Evolutionary conservation across 2,329 filamentous ascomycete species (phyloP).

Genomic region (Fusarium tricinctum): DNA sequence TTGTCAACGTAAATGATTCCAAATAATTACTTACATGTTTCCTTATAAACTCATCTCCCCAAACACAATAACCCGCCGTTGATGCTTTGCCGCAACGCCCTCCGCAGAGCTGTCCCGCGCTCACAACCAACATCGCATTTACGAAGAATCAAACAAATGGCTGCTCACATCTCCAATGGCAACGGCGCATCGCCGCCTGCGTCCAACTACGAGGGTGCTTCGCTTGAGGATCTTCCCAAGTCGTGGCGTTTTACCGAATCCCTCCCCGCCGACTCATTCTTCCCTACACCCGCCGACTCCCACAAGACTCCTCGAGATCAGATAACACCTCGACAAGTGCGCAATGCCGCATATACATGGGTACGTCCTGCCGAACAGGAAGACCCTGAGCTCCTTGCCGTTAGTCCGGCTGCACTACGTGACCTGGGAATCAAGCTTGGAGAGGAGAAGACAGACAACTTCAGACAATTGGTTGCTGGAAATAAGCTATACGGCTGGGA

Average conservation of each 20-base stretch:
- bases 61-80: conserved; percentile 39
- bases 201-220: conserved; percentile 50
- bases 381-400: conserved; percentile 82
- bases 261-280: conserved; percentile 81
- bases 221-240: conserved; percentile 71
- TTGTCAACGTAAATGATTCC: conserved; percentile 19
- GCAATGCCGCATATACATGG: conserved; percentile 88
- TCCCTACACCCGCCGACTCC: conserved; percentile 84
- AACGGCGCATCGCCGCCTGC: conserved; percentile 44
- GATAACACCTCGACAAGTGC: conserved; percentile 86
- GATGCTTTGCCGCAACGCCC: conserved; percentile 55
- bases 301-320: conserved; percentile 83
- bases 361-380: conserved; percentile 83
- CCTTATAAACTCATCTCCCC: conserved; percentile 12
- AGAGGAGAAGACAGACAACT: conserved; percentile 79
- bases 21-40: conserved; percentile 27
- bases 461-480: conserved; percentile 82
- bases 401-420: conserved; percentile 82
- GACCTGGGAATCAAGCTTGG: conserved; percentile 82
- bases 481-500: conserved; percentile 87
- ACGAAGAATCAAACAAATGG: conserved; percentile 51
- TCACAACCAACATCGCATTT: conserved; percentile 41
- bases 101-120: conserved; percentile 52
- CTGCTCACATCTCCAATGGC: conserved; percentile 53
- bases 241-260: conserved; percentile 75